Base-by-base conservation (phyloP, 2,329 filamentous ascomycete species). In the Cyphellophora attinorum region DNA sequence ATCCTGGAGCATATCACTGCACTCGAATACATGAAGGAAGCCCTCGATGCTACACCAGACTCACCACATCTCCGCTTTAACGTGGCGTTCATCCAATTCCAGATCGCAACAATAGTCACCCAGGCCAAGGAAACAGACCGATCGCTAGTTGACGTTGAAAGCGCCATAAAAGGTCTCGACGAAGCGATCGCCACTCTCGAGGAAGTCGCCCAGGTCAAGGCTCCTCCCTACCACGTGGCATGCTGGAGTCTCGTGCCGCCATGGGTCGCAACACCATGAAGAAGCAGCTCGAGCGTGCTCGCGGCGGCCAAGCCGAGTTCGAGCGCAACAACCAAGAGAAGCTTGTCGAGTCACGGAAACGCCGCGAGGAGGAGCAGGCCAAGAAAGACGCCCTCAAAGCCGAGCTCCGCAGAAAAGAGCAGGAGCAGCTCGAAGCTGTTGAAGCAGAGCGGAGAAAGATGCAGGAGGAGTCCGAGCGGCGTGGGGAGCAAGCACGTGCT, bases 241-340 rank as follows among this genome's bases (percentile, higher is more conserved):
- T 85, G 95, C 48, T 98, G 21, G 89, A 96, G 57, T 85, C 93
- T 60, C 85, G 93, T 53, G 89, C 91, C 28, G 93, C 85, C 67
- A 98, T 98, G 91, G 88, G 85, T 45, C 79, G 82, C 41, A 94
- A 95, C 56, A 98, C 93, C 1, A 85, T 94, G 63, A 81, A 84
- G 45, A 86, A 85, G 51, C 89, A 98, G 57, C 74, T 98, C 10
- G 85, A 93, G 51, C 79, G 86, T 50, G 81, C 84, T 4, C 75
- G 89, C 31, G 79, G 85, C 45, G 81, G 76, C 47, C 91, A 98
- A 57, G 80, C 76, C 43, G 84, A 93, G 44, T 96, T 93, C 58
- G 91, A 98, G 57, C 81, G 86, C 50, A 85, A 84, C 65, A 95
- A 96, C 55, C 85, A 86, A 21, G 77, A 82, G 50, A 93, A 91